Base-by-base conservation (phyloP, 345 rosid genomes). In the Anastatica hierochuntica region DNA sequence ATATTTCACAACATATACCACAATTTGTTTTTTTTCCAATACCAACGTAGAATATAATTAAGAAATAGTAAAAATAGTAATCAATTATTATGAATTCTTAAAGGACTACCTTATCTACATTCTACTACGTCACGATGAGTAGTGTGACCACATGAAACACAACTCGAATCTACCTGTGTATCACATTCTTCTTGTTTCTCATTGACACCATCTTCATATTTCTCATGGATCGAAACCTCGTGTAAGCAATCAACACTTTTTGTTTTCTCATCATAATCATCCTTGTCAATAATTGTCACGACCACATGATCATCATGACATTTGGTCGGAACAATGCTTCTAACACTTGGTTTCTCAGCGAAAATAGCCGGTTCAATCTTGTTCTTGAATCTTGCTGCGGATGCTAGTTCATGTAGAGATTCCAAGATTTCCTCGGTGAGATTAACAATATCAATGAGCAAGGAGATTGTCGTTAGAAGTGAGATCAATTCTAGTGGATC, bases 371-470 rank as follows among this genome's bases (percentile, higher is more conserved):
- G n/a, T n/a, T n/a, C n/a, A n/a, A n/a, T n/a, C 4, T 60, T 67
- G 23, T 30, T 68, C 50, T 68, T 47, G 49, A 88, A 82, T 3
- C 60, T 45, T 3, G 90, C 88, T n/a, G 49, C 62, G 1, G 78
- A 65, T 16, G 85, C 77, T 14, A 88, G 82, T 62, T 84, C 81
- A 14, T 67, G 43, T 4, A 74, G 69, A 0, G 81, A 61, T 50
- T 80, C 81, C 8, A 78, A 74, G 10, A 84, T 68, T 47, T 67
- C 63, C 23, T 84, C 76, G 1, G 69, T 70, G 64, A 70, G 58
- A 1, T 67, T 49, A 14, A 77, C 88, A 30, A 80, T 60, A 9
- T 85, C 87, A 30, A 72, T 72, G 4, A 88, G 69, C 9, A 85
- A 21, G 0, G 89, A 83, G 47, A 83, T 78, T 2, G 77, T 83